Evolutionary conservation across 805 yeast genomes (phyloP).

Genomic region (Metschnikowia cerradonensis): DNA sequence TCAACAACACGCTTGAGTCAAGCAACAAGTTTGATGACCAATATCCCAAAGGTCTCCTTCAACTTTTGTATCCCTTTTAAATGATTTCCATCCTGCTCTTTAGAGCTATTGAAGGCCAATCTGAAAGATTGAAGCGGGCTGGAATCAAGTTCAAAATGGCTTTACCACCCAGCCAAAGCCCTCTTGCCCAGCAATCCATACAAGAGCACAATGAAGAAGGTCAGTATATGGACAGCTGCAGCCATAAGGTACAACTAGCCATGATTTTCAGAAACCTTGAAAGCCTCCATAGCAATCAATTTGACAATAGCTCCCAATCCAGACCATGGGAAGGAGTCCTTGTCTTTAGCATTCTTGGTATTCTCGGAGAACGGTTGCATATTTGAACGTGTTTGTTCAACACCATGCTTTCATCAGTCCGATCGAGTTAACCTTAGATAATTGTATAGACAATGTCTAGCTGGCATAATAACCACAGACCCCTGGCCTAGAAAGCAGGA

Average conservation of each 20-base stretch:
- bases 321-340: conserved; percentile 34
- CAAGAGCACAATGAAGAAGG: conserved; percentile 61
- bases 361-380: conserved; percentile 6
- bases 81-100: conserved; percentile 71
- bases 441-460: too few relatives aligned
- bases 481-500: too few relatives aligned
- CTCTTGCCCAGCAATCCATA: conserved; percentile 80
- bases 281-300: conserved; percentile 94
- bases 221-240: conserved; percentile 64
- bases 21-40: conserved; percentile 90
- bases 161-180: conserved; percentile 80
- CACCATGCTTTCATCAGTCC: too few relatives aligned
- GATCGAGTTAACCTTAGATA: too few relatives aligned
- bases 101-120: conserved; percentile 59
- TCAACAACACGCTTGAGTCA: conserved; percentile 44
- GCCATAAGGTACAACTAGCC: conserved; percentile 85
- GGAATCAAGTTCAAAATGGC: conserved; percentile 62
- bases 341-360: conserved; percentile 9
- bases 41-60: conserved; percentile 44
- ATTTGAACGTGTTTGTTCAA: too few relatives aligned
- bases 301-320: conserved; percentile 92
- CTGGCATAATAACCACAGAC: too few relatives aligned
- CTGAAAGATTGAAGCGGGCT: conserved; percentile 63
- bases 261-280: conserved; percentile 89
- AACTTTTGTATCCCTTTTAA: conserved; percentile 82